Percentiles rank a stretch among this genome's conserved stretches.
These are phyloP conservation scores for Triglochin maritima DNA, from an alignment of 106 monocot genomes.

Conservation along the genomic window DNA sequence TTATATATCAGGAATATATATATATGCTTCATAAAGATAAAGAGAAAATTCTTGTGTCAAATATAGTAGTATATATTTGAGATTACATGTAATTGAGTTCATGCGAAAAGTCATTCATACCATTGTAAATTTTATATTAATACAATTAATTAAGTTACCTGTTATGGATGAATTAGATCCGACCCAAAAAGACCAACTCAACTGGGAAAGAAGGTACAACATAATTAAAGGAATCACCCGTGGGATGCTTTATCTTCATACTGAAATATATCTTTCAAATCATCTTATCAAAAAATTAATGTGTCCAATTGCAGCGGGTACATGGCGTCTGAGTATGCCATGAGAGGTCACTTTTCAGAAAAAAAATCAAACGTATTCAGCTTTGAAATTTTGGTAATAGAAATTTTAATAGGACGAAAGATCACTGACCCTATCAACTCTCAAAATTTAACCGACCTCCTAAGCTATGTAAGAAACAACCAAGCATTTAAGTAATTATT, in stretches of 20 bases:
- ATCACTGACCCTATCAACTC: slow-evolving; percentile 10
- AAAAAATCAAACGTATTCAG: slow-evolving; percentile 46
- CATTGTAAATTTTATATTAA: too few species aligned
- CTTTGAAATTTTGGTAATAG: slow-evolving; percentile 41
- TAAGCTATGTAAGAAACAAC: slow-evolving; percentile 20
- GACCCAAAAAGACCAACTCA: background rate
- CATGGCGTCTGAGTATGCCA: slow-evolving; percentile 48
- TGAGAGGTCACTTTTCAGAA: slow-evolving; percentile 31
- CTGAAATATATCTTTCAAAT: too few species aligned
- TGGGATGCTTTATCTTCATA: slow-evolving; percentile 10
- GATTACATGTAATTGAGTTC: too few species aligned
- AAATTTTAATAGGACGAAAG: slow-evolving; percentile 39
- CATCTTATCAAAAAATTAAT: background rate
- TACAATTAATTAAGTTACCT: background rate
- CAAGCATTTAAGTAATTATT: too few species aligned
- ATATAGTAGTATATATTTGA: background rate
- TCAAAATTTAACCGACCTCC: slow-evolving; percentile 13
- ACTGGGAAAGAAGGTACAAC: background rate
- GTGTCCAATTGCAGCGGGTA: slow-evolving; percentile 32
- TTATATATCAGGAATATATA: too few species aligned
- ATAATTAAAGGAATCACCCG: slow-evolving; percentile 11
- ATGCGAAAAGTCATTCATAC: too few species aligned
- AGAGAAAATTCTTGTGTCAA: too few species aligned
- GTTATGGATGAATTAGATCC: background rate
- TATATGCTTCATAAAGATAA: too few species aligned